Percentiles rank a stretch among this genome's conserved stretches.
These are phyloP conservation scores for Amphirosellinia nigrospora DNA, from an alignment of 495 filamentous ascomycete genomes.

Conservation along the genomic window DNA sequence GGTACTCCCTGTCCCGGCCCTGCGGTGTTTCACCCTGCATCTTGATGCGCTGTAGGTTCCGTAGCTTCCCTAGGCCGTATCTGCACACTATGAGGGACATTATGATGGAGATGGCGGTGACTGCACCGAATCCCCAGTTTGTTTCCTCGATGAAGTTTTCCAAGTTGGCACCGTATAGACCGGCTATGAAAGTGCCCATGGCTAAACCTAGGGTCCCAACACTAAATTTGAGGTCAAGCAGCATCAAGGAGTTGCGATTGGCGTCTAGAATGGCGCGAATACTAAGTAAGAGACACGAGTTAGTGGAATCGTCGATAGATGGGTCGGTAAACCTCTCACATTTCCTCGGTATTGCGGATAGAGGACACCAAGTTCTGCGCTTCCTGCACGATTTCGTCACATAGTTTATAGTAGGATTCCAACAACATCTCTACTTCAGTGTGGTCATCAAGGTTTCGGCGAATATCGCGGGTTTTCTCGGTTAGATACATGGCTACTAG, in stretches of 20 bases:
- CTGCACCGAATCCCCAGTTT: slow-evolving; percentile 81
- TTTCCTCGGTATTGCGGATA: slow-evolving; percentile 98
- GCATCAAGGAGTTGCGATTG: slow-evolving; percentile 98
- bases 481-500: slow-evolving; percentile 93
- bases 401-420: slow-evolving; percentile 96
- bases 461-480: slow-evolving; percentile 77
- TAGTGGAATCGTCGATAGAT: background rate
- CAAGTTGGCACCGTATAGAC: slow-evolving; percentile 98
- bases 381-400: slow-evolving; percentile 96
- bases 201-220: slow-evolving; percentile 92
- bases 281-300: slow-evolving; percentile 55
- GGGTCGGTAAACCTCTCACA: slow-evolving; percentile 61
- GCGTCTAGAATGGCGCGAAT: slow-evolving; percentile 97
- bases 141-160: slow-evolving; percentile 99
- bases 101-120: slow-evolving; percentile 71
- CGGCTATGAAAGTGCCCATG: slow-evolving; percentile 90
- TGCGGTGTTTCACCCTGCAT: slow-evolving; percentile 64
- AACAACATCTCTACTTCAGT: slow-evolving; percentile 96
- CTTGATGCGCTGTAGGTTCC: slow-evolving; percentile 85
- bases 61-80: slow-evolving; percentile 81
- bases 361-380: slow-evolving; percentile 91
- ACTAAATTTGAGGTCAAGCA: slow-evolving; percentile 94
- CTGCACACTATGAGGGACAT: slow-evolving; percentile 77
- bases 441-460: slow-evolving; percentile 84
- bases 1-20: slow-evolving; percentile 39